Percentiles rank a stretch among this genome's conserved stretches.
These are phyloP conservation scores for Botrytis hyacinthi DNA, from an alignment of 2,329 filamentous ascomycete genomes.

Conservation along the genomic window DNA sequence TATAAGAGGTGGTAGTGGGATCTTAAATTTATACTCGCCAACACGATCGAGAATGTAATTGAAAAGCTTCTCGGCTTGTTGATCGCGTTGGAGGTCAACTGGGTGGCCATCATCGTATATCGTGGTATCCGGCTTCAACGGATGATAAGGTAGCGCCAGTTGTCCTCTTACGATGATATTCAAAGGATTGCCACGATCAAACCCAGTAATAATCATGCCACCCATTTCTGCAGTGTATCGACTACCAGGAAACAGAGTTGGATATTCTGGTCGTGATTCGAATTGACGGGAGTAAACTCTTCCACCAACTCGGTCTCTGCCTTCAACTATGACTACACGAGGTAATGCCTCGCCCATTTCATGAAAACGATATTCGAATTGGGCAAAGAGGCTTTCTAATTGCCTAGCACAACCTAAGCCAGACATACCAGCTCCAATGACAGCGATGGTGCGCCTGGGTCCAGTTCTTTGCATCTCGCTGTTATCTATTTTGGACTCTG, in stretches of 20 bases:
- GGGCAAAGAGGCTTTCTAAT: slow-evolving; percentile 78
- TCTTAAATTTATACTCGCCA: slow-evolving; percentile 83
- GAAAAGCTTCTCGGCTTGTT: slow-evolving; percentile 85
- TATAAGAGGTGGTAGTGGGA: slow-evolving; percentile 65
- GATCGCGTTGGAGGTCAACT: slow-evolving; percentile 76
- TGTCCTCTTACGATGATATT: slow-evolving; percentile 90
- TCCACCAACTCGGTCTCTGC: slow-evolving; percentile 81
- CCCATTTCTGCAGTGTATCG: slow-evolving; percentile 91
- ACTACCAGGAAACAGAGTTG: slow-evolving; percentile 53
- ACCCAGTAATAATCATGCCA: slow-evolving; percentile 96
- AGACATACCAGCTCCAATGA: slow-evolving; percentile 92
- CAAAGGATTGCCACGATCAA: slow-evolving; percentile 90
- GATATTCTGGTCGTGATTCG: slow-evolving; percentile 57
- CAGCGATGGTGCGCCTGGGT: slow-evolving; percentile 69
- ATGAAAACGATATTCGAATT: slow-evolving; percentile 69
- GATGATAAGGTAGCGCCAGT: slow-evolving; percentile 80
- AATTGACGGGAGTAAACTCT: slow-evolving; percentile 83
- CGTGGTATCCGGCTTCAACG: slow-evolving; percentile 75
- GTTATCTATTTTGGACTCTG: slow-evolving; percentile 40
- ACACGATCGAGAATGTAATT: slow-evolving; percentile 93
- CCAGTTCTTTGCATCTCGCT: slow-evolving; percentile 42
- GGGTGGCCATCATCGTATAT: slow-evolving; percentile 82
- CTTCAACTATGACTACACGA: slow-evolving; percentile 79
- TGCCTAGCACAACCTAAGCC: slow-evolving; percentile 91
- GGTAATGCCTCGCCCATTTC: slow-evolving; percentile 67